phyloP scores from a whole-genome alignment of 2,329 filamentous ascomycete species.

The Zymoseptoria crescenta region DNA sequence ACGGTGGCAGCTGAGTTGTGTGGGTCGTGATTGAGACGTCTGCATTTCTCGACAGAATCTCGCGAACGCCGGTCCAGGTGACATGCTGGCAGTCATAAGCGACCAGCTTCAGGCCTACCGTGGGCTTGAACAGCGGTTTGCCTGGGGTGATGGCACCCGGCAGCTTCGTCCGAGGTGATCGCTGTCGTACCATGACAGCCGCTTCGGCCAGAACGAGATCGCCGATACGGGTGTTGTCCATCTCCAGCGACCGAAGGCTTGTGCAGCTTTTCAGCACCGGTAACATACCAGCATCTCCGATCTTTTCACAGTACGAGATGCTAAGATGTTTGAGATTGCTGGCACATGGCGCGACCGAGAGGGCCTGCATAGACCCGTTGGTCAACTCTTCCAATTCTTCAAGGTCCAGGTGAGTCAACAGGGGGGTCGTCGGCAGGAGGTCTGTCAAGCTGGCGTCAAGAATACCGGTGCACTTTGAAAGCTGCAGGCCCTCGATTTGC shows the following conservation, averaged over 20 bases:
- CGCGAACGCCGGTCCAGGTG: slow-evolving; percentile 84
- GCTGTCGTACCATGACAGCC: slow-evolving; percentile 63
- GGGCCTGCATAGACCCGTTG: slow-evolving; percentile 63
- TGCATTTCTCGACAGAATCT: slow-evolving; percentile 78
- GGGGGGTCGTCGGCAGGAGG: slow-evolving; percentile 66
- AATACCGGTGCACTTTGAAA: slow-evolving; percentile 68
- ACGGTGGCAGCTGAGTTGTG: slow-evolving; percentile 19
- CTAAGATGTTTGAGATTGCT: slow-evolving; percentile 68
- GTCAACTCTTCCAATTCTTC: slow-evolving; percentile 76
- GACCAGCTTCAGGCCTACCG: slow-evolving; percentile 63
- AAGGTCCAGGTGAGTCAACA: slow-evolving; percentile 77
- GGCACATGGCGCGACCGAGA: slow-evolving; percentile 71
- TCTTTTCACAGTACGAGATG: slow-evolving; percentile 78
- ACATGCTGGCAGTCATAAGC: slow-evolving; percentile 89
- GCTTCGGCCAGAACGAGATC: slow-evolving; percentile 81
- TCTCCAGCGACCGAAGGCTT: slow-evolving; percentile 62
- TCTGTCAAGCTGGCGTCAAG: slow-evolving; percentile 65
- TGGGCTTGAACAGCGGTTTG: slow-evolving; percentile 26
- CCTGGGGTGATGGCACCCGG: slow-evolving; percentile 26
- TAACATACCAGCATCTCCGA: slow-evolving; percentile 78
- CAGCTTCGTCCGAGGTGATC: slow-evolving; percentile 35
- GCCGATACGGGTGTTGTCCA: slow-evolving; percentile 90
- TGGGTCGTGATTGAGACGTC: slow-evolving; percentile 52
- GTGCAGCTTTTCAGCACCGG: slow-evolving; percentile 70
- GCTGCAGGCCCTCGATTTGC: slow-evolving; percentile 70